Percentiles rank a stretch among this genome's conserved stretches.
phyloP scores from a whole-genome alignment of 345 rosid species.

The Carallia pectinifolia region DNA sequence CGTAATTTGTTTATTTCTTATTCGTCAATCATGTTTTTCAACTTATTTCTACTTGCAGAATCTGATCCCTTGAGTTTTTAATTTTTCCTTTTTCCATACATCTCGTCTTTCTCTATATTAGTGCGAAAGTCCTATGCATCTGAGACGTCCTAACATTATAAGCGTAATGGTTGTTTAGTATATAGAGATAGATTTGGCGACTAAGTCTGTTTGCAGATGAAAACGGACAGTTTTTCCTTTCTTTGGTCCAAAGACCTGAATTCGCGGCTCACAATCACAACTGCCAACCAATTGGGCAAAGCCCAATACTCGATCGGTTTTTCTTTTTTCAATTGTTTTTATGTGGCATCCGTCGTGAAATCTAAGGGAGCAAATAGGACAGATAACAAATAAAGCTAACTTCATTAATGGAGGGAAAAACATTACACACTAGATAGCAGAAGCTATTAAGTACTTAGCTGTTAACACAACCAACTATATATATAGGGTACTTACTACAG shows the following conservation, averaged over 20 bases:
- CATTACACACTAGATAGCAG: conserved; percentile 34
- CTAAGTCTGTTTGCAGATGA: too few species aligned
- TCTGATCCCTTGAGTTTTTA: neutral
- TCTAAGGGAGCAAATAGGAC: neutral
- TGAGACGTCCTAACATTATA: neutral
- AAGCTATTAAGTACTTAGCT: conserved; percentile 14
- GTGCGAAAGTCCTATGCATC: too few species aligned
- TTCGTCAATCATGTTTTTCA: neutral
- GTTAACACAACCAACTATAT: conserved; percentile 23
- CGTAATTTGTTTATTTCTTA: neutral
- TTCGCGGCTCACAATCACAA: too few species aligned
- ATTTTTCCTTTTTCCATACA: neutral
- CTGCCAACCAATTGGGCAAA: too few species aligned
- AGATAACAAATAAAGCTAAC: conserved; percentile 17
- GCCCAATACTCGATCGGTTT: too few species aligned
- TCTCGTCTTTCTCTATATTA: neutral
- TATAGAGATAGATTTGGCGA: too few species aligned
- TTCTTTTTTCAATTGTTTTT: too few species aligned
- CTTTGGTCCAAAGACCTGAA: too few species aligned
- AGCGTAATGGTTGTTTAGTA: too few species aligned
- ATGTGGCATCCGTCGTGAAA: too few species aligned
- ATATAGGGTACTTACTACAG: conserved; percentile 14
- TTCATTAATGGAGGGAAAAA: conserved; percentile 32
- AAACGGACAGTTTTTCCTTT: too few species aligned
- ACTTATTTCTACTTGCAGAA: neutral